Percentiles rank a stretch among this genome's conserved stretches.
phyloP scores from a whole-genome alignment of 371 early-diverging fungal genomes.

The Umbelopsis sp. region DNA sequence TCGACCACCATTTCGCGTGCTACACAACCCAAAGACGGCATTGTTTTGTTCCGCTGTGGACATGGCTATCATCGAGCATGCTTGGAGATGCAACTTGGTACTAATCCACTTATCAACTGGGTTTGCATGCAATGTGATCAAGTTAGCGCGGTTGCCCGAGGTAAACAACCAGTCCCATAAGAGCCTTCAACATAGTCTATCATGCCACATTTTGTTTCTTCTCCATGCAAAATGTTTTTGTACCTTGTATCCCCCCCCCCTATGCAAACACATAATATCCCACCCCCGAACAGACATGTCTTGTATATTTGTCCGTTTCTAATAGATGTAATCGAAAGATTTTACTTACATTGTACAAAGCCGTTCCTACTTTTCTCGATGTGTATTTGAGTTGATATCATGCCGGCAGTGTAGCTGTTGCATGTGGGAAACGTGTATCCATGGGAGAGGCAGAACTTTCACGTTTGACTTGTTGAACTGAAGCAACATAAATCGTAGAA shows the following conservation, averaged over 20 bases:
- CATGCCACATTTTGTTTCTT: not conserved
- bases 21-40: slow-evolving; percentile 23
- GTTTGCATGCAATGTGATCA: slow-evolving; percentile 3
- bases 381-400: too few species aligned
- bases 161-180: not conserved
- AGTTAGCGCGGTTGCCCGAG: slow-evolving; percentile 6
- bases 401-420: too few species aligned
- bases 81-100: slow-evolving; percentile 40
- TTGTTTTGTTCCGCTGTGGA: slow-evolving; percentile 62
- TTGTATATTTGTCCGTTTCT: not conserved
- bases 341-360: not conserved
- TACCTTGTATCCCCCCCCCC: not conserved
- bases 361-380: too few species aligned
- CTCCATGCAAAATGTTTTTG: not conserved
- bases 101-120: not conserved
- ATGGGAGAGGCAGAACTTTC: too few species aligned
- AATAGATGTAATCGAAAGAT: not conserved
- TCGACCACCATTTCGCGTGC: not conserved
- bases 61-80: slow-evolving; percentile 67
- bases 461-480: too few species aligned
- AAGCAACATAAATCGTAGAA: too few species aligned
- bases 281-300: not conserved
- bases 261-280: slow-evolving; percentile 1
- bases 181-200: not conserved
- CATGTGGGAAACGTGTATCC: too few species aligned